Evolutionary conservation across 2,329 filamentous ascomycete genomes (phyloP).

Genomic region (Aspergillus pseudotamarii): DNA sequence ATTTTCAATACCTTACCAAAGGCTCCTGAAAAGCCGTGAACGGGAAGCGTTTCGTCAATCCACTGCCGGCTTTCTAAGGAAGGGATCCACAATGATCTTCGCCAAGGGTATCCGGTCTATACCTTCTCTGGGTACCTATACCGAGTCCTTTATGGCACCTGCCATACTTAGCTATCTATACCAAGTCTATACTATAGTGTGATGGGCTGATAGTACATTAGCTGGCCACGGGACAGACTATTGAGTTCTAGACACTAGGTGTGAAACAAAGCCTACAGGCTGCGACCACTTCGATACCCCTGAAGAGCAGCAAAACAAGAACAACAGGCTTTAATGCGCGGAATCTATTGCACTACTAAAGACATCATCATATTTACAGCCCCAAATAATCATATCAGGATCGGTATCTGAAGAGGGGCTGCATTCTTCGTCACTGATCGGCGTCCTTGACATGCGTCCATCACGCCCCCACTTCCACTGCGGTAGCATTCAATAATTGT

Average conservation of each 20-base stretch:
- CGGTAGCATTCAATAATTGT: not conserved
- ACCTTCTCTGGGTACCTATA: not conserved
- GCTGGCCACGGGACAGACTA: not conserved
- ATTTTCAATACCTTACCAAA: not conserved
- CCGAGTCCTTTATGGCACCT: not conserved
- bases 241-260: not conserved
- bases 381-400: not conserved
- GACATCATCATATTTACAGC: not conserved
- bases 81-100: not conserved
- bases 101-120: not conserved
- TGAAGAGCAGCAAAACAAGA: not conserved
- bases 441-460: not conserved
- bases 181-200: not conserved
- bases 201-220: not conserved
- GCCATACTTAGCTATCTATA: not conserved
- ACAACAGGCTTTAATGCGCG: not conserved
- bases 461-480: not conserved
- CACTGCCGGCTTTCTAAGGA: not conserved
- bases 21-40: not conserved
- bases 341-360: not conserved
- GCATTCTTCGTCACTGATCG: not conserved
- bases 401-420: not conserved
- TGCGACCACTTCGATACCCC: not conserved
- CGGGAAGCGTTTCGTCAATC: not conserved
- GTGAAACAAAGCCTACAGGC: not conserved